Conservation (phyloP, 2,329 filamentous ascomycete genomes). For the Paecilomyces variotii region DNA sequence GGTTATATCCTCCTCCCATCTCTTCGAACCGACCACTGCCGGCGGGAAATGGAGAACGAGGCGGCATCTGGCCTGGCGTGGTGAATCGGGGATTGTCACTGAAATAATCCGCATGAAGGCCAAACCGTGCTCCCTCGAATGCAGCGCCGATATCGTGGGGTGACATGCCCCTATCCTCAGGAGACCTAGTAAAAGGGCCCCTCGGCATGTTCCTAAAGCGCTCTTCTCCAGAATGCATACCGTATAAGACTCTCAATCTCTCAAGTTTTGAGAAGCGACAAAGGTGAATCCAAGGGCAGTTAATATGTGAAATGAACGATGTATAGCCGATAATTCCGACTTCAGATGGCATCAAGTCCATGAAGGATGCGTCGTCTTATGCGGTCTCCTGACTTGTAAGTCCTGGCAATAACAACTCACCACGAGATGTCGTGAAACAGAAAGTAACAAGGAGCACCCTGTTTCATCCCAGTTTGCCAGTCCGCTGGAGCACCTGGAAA, state of each 20-base stretch:
- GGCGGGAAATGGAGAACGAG: not conserved
- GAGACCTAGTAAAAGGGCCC: constrained; percentile 6
- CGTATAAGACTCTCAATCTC: constrained; percentile 1
- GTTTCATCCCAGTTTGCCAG: not conserved
- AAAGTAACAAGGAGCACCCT: not conserved
- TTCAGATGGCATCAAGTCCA: not conserved
- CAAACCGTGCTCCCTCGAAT: constrained; percentile 12
- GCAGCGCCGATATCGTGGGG: constrained; percentile 11
- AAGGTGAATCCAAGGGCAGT: not conserved
- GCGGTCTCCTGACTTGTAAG: not conserved
- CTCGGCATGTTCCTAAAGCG: constrained; percentile 9
- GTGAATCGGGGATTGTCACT: constrained; percentile 3
- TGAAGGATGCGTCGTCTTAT: not conserved
- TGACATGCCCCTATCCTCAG: constrained; percentile 9
- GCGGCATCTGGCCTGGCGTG: not conserved
- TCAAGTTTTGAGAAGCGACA: not conserved
- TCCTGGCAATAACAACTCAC: not conserved
- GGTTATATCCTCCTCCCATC: not conserved
- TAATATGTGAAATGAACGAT: not conserved
- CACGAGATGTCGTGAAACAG: not conserved
- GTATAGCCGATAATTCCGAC: not conserved
- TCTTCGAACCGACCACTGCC: constrained; percentile 3
- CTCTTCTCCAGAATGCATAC: constrained; percentile 8
- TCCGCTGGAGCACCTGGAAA: not conserved
- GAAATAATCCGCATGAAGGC: constrained; percentile 10